Evolutionary conservation across 1,284 basidiomycete genomes (phyloP), one percentile per base, ranked within the genome.

Genomic region (Papiliotrema laurentii): DNA sequence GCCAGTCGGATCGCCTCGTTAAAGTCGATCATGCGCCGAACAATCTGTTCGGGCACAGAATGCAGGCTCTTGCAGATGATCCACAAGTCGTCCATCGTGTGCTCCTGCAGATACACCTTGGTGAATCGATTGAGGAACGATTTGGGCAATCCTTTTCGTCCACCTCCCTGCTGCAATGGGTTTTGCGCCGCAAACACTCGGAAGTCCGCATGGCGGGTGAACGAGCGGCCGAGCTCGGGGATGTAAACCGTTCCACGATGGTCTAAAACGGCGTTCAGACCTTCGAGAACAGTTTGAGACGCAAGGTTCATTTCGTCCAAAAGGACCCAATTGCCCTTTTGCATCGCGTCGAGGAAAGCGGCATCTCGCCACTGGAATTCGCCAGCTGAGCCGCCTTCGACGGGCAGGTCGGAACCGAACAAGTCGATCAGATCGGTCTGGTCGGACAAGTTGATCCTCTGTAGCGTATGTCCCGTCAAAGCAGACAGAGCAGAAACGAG

Each of bases 281-380:
- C 96, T 74, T 99, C 96, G 2, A 99, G 82, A 5, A 99, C 88
- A 1, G 96, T 86, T 69, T 94, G 90, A 24, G 93, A 91, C 1
- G 93, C 94, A 18, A 97, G 79, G 67, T 97, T 97, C 93, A 97
- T 97, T 74, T 99, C 96, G 73, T 99, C 96, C 6, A 99, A 80
- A 14, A 99, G 79, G 5, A 98, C 94, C 93, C 93, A 97, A 59
- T 89, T 83, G 3, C 96, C 96, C 50, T 85, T 82, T 72, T 91
- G 90, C 76, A 99, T 78, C 0, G 96, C 94, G 54, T 82, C 83
- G 45, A 99, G 78, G 69, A 99, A 99, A 43, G 97, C 92, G 0
- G 94, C 96, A 57, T 97, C 91, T 66, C 86, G 89, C 96, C 97
- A 99, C 3, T 85, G 85, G 69, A 99, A 99, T 69, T 96, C 89